Evolutionary conservation across 2,329 filamentous ascomycete species (phyloP), one percentile per base, ranked within the genome.

Genomic region (Hymenoscyphus repandus): DNA sequence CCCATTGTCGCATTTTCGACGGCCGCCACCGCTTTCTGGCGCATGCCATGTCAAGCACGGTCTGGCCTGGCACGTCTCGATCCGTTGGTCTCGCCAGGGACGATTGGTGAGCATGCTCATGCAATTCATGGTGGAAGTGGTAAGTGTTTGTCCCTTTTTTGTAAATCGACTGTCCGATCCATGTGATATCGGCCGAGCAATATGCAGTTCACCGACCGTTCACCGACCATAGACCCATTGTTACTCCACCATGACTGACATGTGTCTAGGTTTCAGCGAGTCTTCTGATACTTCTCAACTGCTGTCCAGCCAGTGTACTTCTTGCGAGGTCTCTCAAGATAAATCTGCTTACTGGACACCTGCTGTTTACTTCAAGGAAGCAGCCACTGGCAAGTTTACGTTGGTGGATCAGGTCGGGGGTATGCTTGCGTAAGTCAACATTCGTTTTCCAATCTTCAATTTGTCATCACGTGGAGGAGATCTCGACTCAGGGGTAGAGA

Each of bases 11-110:
- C 18, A 17, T 41, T 53, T 30, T 36, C 42, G 15, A 27, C 45
- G 27, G 36, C 27, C 6, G 76, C 74, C 42, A 65, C 77, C 60
- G 90, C 86, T 53, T 96, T 96, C 70, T 96, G 88, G 88, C 88
- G 90, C 66, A 87, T 96, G 78, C 86, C 89, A 62, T 96, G 90
- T 69, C 85, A 80, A 59, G 83, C 82, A 50, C 77, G 79, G 42
- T 74, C 83, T 58, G 88, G 83, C 55, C 67, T 88, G 51, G 86
- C 82, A 45, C 80, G 88, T 51, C 74, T 95, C 37, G 90, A 96
- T 65, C 90, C 90, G 15, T 74, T 96, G 50, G 75, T 93, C 50
- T 76, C 80, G 52, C 78, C 77, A 2, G 83, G 81, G 45, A 60
- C 63, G 17, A 56, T 81, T 32, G 79, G 83, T 9, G 66, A 74